phyloP scores from a whole-genome alignment of 2,329 filamentous ascomycete species.

The Aschersonia sp. region DNA sequence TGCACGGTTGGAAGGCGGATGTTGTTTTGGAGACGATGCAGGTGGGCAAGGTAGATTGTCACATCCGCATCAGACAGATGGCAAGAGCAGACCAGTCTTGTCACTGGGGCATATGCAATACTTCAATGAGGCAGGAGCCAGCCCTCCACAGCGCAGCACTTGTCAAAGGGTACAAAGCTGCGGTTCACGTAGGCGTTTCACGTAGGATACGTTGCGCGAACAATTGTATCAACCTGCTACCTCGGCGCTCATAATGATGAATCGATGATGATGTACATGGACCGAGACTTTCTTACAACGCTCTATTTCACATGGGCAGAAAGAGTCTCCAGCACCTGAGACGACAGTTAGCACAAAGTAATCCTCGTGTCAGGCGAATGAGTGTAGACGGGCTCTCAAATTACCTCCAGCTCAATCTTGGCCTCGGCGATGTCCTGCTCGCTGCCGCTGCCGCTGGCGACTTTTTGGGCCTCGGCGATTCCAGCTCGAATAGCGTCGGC shows the following conservation, averaged over 20 bases:
- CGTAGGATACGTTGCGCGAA: background rate
- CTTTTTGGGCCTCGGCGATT: constrained; percentile 91
- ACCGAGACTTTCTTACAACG: constrained; percentile 25
- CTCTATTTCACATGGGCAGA: constrained; percentile 68
- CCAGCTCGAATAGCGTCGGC: constrained; percentile 76
- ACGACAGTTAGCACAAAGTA: constrained; percentile 1
- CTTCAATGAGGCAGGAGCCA: background rate
- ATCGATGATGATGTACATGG: constrained; percentile 25
- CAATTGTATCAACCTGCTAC: constrained; percentile 11
- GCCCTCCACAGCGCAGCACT: background rate
- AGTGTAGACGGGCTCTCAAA: no score
- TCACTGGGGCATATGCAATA: background rate
- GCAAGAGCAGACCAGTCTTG: no score
- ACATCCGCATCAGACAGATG: background rate
- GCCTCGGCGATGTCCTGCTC: constrained; percentile 97
- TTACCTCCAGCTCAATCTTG: constrained; percentile 95
- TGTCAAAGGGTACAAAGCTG: no score
- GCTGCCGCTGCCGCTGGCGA: constrained; percentile 76
- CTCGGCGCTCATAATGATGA: constrained; percentile 19
- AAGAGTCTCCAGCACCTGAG: constrained; percentile 67
- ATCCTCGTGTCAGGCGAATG: no score
- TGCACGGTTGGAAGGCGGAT: no score
- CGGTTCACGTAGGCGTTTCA: background rate
- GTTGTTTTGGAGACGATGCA: background rate
- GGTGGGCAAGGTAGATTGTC: background rate